Evolutionary conservation across 1,139 yeast genomes (phyloP).

Genomic region (Suhomyces panamericanus): DNA sequence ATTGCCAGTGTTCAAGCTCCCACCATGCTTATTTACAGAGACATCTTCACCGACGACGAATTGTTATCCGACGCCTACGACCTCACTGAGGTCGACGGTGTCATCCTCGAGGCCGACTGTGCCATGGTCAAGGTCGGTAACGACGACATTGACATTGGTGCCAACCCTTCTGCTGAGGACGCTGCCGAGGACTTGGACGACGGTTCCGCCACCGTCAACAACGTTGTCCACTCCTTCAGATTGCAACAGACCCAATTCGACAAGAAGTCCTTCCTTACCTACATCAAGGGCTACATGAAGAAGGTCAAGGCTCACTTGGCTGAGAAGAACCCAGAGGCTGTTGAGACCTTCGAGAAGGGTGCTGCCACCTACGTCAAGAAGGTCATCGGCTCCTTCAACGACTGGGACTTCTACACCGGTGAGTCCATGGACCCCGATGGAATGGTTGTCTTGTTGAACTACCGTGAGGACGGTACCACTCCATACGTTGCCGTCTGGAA

Average conservation of each 20-base stretch:
- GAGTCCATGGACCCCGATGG: conserved; percentile 99
- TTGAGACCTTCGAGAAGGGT: conserved; percentile 92
- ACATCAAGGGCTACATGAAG: conserved; percentile 99
- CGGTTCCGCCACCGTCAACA: conserved; percentile 88
- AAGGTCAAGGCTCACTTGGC: conserved; percentile 82
- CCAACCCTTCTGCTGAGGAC: conserved; percentile 98
- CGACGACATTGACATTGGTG: conserved; percentile 97
- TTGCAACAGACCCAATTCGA: conserved; percentile 93
- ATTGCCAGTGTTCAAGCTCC: conserved; percentile 3
- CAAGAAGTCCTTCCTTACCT: conserved; percentile 94
- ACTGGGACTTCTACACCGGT: conserved; percentile 99
- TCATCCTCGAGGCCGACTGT: conserved; percentile 96
- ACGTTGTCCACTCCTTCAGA: conserved; percentile 98
- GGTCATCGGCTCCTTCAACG: conserved; percentile 90
- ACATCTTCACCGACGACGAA: conserved; percentile 92
- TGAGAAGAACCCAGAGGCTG: conserved; percentile 83
- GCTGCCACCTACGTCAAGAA: conserved; percentile 95
- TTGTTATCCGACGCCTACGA: conserved; percentile 97
- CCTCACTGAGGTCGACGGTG: conserved; percentile 79
- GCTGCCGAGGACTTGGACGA: conserved; percentile 79
- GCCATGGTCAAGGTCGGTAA: conserved; percentile 84
- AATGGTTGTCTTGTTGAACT: conserved; percentile 96
- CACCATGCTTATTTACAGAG: conserved; percentile 52
- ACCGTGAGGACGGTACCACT: conserved; percentile 99
- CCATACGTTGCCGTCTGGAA: conserved; percentile 98